Evolutionary conservation across 495 filamentous ascomycete genomes (phyloP).

Genomic region (Podospora appendiculata): DNA sequence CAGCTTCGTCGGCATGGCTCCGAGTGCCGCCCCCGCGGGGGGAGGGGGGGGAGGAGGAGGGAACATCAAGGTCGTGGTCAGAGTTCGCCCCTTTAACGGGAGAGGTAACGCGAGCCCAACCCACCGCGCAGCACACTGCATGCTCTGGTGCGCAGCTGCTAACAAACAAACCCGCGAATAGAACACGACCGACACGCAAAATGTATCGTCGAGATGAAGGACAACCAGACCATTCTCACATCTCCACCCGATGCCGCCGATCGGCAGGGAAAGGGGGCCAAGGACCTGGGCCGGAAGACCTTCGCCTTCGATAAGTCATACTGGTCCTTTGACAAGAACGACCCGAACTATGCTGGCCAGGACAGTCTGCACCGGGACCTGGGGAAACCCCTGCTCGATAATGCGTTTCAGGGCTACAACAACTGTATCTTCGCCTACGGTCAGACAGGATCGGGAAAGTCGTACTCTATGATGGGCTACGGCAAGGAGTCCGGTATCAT

Average conservation of each 20-base stretch:
- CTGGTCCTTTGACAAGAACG: slow-evolving; percentile 88
- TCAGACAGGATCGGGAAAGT: slow-evolving; percentile 97
- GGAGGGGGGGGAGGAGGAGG: slow-evolving; percentile 59
- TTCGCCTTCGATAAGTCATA: slow-evolving; percentile 97
- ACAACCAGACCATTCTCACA: slow-evolving; percentile 77
- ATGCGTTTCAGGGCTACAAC: slow-evolving; percentile 98
- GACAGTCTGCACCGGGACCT: slow-evolving; percentile 82
- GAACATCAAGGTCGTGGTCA: slow-evolving; percentile 99
- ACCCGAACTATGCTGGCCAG: slow-evolving; percentile 81
- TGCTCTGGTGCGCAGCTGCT: too few relatives aligned
- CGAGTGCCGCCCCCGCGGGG: slow-evolving; percentile 37
- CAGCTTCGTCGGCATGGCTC: slow-evolving; percentile 48
- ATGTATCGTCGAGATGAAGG: slow-evolving; percentile 98
- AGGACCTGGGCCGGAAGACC: slow-evolving; percentile 67
- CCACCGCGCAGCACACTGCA: too few relatives aligned
- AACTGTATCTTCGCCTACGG: slow-evolving; percentile 99
- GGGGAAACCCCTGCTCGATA: slow-evolving; percentile 86
- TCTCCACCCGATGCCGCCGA: slow-evolving; percentile 56
- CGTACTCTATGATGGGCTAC: slow-evolving; percentile 99
- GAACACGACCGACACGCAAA: slow-evolving; percentile 86
- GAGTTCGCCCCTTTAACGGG: slow-evolving; percentile 83
- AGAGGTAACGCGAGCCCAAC: slow-evolving; percentile 56
- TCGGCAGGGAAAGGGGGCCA: slow-evolving; percentile 55
- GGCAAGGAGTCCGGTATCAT: slow-evolving; percentile 95
- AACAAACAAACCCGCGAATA: slow-evolving; percentile 22